These are phyloP conservation scores for Pseudopithomyces maydicus DNA, from an alignment of 2,329 filamentous ascomycete genomes.

Conservation along the genomic window DNA sequence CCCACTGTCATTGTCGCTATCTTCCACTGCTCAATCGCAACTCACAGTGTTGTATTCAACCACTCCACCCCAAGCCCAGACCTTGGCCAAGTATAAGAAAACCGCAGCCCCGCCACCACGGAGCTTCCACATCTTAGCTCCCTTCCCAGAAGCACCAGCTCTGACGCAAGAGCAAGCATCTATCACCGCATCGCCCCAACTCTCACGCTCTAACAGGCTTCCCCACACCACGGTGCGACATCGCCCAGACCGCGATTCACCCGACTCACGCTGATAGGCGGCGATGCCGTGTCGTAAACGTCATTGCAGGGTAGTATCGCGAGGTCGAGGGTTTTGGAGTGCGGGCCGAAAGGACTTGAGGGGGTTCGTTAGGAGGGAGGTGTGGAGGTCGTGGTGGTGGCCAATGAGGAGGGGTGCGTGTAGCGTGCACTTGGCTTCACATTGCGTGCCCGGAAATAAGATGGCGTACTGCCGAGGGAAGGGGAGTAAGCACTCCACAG, in stretches of 20 bases:
- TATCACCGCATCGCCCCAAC: background rate
- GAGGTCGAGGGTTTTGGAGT: background rate
- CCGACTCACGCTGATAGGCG: background rate
- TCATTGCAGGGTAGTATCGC: conserved; percentile 5
- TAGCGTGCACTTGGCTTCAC: conserved; percentile 11
- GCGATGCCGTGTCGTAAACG: background rate
- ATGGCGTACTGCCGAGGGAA: background rate
- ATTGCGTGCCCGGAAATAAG: conserved; percentile 19
- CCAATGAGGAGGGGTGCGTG: conserved; percentile 1
- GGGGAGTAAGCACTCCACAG: background rate
- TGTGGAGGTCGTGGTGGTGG: background rate
- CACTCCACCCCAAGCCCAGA: background rate
- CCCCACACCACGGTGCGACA: background rate
- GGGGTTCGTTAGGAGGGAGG: background rate
- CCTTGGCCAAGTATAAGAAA: background rate
- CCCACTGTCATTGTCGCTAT: background rate
- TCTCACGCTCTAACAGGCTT: background rate
- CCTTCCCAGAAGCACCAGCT: background rate
- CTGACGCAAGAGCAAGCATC: conserved; percentile 4
- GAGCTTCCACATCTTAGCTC: background rate
- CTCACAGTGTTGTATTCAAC: background rate
- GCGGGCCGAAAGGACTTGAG: background rate
- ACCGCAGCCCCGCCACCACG: background rate
- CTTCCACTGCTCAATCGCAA: background rate
- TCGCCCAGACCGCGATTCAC: background rate